Base-by-base conservation (phyloP, 106 monocot species). In the Platanthera zijinensis region DNA sequence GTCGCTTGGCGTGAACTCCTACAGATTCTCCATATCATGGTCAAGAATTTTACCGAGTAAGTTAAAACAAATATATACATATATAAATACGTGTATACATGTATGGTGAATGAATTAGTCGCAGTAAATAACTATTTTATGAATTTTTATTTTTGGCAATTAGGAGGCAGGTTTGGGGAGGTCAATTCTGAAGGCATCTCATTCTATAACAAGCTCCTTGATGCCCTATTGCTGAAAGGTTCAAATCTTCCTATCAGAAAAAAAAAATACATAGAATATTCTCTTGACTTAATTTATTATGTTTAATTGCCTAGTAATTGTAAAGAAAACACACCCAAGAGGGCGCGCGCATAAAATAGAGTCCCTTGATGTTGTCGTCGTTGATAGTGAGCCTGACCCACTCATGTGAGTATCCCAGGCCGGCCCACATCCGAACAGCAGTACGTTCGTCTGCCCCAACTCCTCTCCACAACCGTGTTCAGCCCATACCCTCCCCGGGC, bases 11-110 rank as follows among this genome's bases (percentile, higher is more conserved):
- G 75, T 80, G 10, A 80, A 80, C 68, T 80, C 80, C 51, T 80
- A 80, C 19, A 80, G 80, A 39, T 80, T 80, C 50, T 80, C 80
- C 4, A 74, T 80, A 52, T 74, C 80, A 54, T 80, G 80, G 74
- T 53, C 80, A 67, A 80, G 80, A 54, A 28, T 80, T 75, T 22
- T 80, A 7, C 75, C 80, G 51, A 80, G 80, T 75, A 66, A 80
- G 80, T 68, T 67, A 2, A 53, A 53, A 10, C 52, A 52, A 3
- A 51, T 18, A 51, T 18, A 14, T 50, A 19, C 6, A 14, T 39
- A 2, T 13, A 52, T 74, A 49, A 13, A 54, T 45, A 53, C 10
- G 6, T 9, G 1, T 39, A 39, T 39, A 3, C 2, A 39, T 39
- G 0, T 25, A 25, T 0, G 25, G 3, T 39, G 3, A 39, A 39